A percentile compares a stretch with the other conserved stretches of the same genome.
These are phyloP conservation scores for Axilococcus clingmanii DNA, from an alignment of 139 green algal genomes.

Conservation along the genomic window DNA sequence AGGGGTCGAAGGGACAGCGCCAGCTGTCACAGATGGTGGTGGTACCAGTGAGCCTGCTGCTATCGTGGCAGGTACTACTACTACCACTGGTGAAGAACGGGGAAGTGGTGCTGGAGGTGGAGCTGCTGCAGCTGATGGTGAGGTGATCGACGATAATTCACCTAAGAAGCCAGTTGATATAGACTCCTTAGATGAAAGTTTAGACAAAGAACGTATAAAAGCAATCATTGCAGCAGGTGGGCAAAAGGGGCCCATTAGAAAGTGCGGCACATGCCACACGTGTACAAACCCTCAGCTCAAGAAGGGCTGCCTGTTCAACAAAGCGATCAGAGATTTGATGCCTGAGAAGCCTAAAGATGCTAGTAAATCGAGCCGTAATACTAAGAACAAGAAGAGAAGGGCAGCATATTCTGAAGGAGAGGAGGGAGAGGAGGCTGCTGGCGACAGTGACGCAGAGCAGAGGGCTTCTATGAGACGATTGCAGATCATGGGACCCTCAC, in stretches of 20 bases:
- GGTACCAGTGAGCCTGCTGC: neutral
- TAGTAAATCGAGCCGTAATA: no score
- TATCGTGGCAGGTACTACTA: neutral
- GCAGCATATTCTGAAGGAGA: neutral
- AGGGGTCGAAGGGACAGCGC: neutral
- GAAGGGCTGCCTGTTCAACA: constrained; percentile 19
- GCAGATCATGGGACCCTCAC: no score
- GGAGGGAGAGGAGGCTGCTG: constrained; percentile 3
- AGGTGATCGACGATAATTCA: neutral
- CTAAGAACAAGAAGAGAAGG: no score
- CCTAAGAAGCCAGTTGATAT: neutral
- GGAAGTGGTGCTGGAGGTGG: neutral
- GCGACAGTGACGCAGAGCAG: no score
- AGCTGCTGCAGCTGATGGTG: neutral
- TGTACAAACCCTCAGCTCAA: constrained; percentile 23
- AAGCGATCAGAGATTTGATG: no score
- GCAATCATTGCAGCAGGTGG: neutral
- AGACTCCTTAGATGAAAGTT: no score
- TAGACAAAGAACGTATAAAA: no score
- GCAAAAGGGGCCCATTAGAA: constrained; percentile 1
- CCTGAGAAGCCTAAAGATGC: no score
- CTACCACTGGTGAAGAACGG: neutral
- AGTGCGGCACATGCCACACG: constrained; percentile 13
- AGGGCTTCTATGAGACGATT: no score
- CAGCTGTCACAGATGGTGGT: neutral